A percentile compares a stretch with the other conserved stretches of the same genome.
These are phyloP conservation scores for Oemleria cerasiformis DNA, from an alignment of 306 rosid genomes.

Conservation along the genomic window DNA sequence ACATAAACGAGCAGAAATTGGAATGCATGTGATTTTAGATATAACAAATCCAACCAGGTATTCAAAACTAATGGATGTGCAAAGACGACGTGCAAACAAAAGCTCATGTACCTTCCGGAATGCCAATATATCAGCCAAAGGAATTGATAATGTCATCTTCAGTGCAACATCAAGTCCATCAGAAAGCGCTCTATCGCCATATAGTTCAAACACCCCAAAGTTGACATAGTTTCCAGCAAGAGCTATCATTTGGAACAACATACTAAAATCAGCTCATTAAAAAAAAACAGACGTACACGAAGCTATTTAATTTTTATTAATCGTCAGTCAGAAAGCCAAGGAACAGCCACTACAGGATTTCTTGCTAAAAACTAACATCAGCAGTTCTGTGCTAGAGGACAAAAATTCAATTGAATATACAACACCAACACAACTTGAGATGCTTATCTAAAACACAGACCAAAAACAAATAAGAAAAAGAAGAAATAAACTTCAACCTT, in stretches of 20 bases:
- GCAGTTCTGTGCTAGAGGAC: neutral
- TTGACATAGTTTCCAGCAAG: conserved; percentile 96
- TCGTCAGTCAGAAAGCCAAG: neutral
- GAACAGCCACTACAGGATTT: neutral
- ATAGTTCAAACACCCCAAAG: conserved; percentile 96
- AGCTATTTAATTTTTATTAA: neutral
- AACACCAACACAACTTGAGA: neutral
- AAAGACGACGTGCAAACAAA: conserved; percentile 12
- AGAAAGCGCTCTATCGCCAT: conserved; percentile 92
- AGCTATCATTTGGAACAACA: conserved; percentile 51
- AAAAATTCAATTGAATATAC: neutral
- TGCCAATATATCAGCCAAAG: conserved; percentile 93
- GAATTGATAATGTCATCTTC: conserved; percentile 86
- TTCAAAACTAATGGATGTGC: neutral
- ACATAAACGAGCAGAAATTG: neutral
- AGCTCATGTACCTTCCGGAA: conserved; percentile 70
- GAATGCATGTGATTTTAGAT: neutral
- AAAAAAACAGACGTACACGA: neutral
- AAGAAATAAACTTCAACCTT: neutral
- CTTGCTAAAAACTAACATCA: neutral
- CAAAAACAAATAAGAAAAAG: neutral
- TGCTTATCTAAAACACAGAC: neutral
- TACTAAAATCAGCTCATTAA: conserved; percentile 22
- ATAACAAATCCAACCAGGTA: neutral
- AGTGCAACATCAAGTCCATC: conserved; percentile 87